These are phyloP conservation scores for Candida labiduridarum DNA, from an alignment of 1,139 yeast genomes.

Conservation along the genomic window DNA sequence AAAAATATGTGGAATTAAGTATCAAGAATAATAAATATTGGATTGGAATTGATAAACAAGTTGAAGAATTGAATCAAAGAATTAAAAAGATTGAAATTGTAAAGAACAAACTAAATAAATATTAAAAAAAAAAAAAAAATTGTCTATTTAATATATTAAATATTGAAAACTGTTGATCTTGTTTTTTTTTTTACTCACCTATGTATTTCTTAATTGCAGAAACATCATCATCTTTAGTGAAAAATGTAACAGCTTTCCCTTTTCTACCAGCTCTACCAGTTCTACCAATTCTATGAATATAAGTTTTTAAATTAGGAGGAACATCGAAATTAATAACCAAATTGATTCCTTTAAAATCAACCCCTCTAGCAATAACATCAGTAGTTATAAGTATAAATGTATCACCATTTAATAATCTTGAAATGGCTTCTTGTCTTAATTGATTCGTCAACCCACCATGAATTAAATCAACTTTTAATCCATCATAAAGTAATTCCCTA, in stretches of 20 bases:
- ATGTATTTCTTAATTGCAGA: slow-evolving; percentile 50
- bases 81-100: slow-evolving; percentile 13
- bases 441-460: slow-evolving; percentile 93
- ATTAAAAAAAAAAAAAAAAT: slow-evolving; percentile 6
- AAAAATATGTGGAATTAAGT: slow-evolving; percentile 26
- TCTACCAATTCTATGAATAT: slow-evolving; percentile 97
- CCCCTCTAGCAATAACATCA: slow-evolving; percentile 94
- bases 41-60: slow-evolving; percentile 21
- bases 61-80: slow-evolving; percentile 16
- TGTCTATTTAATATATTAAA: neutral
- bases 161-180: no score
- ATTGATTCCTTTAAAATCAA: slow-evolving; percentile 95
- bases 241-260: slow-evolving; percentile 89
- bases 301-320: slow-evolving; percentile 91
- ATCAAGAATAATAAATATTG: slow-evolving; percentile 30
- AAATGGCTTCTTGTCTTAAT: slow-evolving; percentile 85
- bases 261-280: slow-evolving; percentile 93
- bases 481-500: slow-evolving; percentile 89
- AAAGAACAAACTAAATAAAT: slow-evolving; percentile 9
- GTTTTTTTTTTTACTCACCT: neutral
- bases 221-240: slow-evolving; percentile 83
- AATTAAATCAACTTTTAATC: slow-evolving; percentile 89
- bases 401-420: slow-evolving; percentile 83
- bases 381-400: slow-evolving; percentile 97
- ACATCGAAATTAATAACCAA: slow-evolving; percentile 95